phyloP scores from a whole-genome alignment of 2,329 filamentous ascomycete species.

The Arthroderma sp. region DNA sequence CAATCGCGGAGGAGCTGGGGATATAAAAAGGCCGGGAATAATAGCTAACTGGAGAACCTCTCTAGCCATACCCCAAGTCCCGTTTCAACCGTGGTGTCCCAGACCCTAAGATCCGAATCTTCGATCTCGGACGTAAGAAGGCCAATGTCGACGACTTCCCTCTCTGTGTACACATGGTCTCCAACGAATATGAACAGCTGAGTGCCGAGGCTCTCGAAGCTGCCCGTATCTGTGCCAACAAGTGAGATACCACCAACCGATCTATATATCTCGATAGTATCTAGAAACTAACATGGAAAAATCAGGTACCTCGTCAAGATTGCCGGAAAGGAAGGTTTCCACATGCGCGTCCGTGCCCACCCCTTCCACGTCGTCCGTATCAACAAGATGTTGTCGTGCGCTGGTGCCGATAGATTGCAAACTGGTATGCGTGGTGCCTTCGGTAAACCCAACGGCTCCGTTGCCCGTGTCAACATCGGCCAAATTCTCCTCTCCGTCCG shows the following conservation, averaged over 20 bases:
- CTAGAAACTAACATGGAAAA: slow-evolving; percentile 4
- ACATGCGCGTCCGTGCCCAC: slow-evolving; percentile 70
- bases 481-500: slow-evolving; percentile 97
- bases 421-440: slow-evolving; percentile 99
- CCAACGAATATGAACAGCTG: slow-evolving; percentile 99
- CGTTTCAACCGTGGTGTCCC: slow-evolving; percentile 99
- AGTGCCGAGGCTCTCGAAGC: slow-evolving; percentile 99
- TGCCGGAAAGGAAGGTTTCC: slow-evolving; percentile 60
- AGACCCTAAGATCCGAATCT: slow-evolving; percentile 79
- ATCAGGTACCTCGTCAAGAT: slow-evolving; percentile 55
- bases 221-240: slow-evolving; percentile 99
- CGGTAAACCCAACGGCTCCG: slow-evolving; percentile 97
- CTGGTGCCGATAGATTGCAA: slow-evolving; percentile 99
- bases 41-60: background rate
- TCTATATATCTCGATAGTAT: background rate
- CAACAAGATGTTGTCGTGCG: slow-evolving; percentile 99
- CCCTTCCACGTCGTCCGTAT: slow-evolving; percentile 99
- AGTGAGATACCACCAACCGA: slow-evolving; percentile 45
- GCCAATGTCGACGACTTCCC: slow-evolving; percentile 99
- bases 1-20: background rate
- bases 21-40: background rate
- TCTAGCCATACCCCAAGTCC: slow-evolving; percentile 93
- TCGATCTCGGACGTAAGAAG: slow-evolving; percentile 97
- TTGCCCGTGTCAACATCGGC: slow-evolving; percentile 99
- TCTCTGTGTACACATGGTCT: slow-evolving; percentile 96